Evolutionary conservation across 441 rosid genomes (phyloP).

Genomic region (Corymbia citriodora): DNA sequence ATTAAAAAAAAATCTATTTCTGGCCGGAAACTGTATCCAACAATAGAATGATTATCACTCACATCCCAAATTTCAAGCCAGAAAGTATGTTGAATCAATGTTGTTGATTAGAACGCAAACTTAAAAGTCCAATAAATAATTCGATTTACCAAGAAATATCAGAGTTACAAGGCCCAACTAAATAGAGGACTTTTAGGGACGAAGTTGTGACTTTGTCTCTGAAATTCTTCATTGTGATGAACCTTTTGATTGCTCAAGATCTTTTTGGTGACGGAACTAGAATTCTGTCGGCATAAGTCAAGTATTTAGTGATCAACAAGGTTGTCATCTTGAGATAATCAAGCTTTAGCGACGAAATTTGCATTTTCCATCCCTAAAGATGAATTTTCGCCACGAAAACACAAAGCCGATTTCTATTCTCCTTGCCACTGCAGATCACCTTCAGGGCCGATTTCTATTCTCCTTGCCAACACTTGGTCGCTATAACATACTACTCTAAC

Average conservation of each 20-base stretch:
- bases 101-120: background rate
- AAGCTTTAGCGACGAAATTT: too few relatives aligned
- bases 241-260: too few relatives aligned
- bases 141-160: background rate
- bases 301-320: background rate
- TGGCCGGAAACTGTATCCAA: too few relatives aligned
- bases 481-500: too few relatives aligned
- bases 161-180: background rate
- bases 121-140: background rate
- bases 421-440: too few relatives aligned
- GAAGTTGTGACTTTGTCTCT: too few relatives aligned
- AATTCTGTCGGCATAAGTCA: background rate
- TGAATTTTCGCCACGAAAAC: too few relatives aligned
- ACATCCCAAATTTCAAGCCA: background rate
- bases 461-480: too few relatives aligned
- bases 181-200: background rate
- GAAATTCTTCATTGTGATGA: too few relatives aligned
- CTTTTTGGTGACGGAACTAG: background rate
- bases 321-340: background rate
- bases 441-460: background rate
- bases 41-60: too few relatives aligned
- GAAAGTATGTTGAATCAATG: background rate
- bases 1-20: too few relatives aligned
- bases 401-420: fast-evolving
- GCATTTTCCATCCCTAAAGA: too few relatives aligned